These are phyloP conservation scores for Boletus pseudopeckii DNA, from an alignment of 768 basidiomycete genomes.

Conservation along the genomic window DNA sequence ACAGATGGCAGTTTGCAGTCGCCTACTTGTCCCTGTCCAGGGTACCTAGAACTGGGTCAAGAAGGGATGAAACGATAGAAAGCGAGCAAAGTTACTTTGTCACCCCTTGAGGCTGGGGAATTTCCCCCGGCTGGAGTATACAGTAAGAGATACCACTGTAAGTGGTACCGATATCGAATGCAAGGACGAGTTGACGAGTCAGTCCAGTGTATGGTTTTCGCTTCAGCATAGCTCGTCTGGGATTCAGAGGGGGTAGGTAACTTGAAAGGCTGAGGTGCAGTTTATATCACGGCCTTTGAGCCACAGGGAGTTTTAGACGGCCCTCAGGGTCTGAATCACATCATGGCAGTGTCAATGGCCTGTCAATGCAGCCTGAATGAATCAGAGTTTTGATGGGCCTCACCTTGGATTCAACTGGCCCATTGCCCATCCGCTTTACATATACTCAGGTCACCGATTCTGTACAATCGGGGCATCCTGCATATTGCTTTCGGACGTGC, in stretches of 20 bases:
- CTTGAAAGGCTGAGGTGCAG: not conserved
- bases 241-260: not conserved
- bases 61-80: not conserved
- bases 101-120: slow-evolving; percentile 26
- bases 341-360: no score
- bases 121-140: slow-evolving; percentile 36
- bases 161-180: slow-evolving; percentile 39
- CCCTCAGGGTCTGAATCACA: no score
- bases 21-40: slow-evolving; percentile 38
- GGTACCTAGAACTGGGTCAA: slow-evolving; percentile 24
- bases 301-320: no score
- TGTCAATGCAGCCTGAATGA: no score
- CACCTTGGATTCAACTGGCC: slow-evolving; percentile 1
- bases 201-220: slow-evolving; percentile 35
- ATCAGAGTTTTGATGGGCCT: not conserved
- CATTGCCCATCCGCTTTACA: slow-evolving; percentile 10
- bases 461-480: no score
- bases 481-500: slow-evolving; percentile 14
- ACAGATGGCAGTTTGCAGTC: slow-evolving; percentile 45
- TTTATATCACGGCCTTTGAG: slow-evolving; percentile 3
- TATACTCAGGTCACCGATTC: slow-evolving; percentile 2
- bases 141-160: slow-evolving; percentile 35
- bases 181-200: slow-evolving; percentile 32
- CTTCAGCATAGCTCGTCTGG: slow-evolving; percentile 22
- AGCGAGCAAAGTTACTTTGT: not conserved